Percentiles rank a stretch among this genome's conserved stretches.
Conservation (phyloP, 2,329 filamentous ascomycete genomes). For the Neurospora sp. region DNA sequence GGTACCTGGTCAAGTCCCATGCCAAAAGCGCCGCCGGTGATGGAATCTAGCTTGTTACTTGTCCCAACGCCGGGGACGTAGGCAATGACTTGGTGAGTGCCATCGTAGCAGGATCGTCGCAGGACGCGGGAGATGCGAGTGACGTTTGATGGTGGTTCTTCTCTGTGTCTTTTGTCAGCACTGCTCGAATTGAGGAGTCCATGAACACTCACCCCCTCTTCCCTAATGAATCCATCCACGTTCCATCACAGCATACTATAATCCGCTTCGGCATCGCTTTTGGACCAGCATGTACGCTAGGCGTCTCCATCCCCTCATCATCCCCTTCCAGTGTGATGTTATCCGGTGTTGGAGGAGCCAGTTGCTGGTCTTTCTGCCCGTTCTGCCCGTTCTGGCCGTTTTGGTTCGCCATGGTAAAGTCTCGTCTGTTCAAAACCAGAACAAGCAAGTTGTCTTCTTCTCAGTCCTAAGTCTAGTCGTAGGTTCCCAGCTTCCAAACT, state of each 20-base stretch:
- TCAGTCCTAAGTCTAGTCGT: too few species aligned
- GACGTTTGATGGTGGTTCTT: constrained; percentile 22
- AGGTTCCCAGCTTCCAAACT: neutral
- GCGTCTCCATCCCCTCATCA: neutral
- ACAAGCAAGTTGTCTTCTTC: neutral
- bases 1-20: constrained; percentile 21
- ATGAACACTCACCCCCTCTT: constrained; percentile 13
- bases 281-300: neutral
- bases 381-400: neutral
- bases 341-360: neutral
- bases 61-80: constrained; percentile 25
- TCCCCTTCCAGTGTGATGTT: neutral
- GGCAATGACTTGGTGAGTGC: constrained; percentile 22
- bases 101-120: constrained; percentile 17
- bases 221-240: constrained; percentile 25
- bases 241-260: constrained; percentile 25
- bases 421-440: neutral
- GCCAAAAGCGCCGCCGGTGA: constrained; percentile 24
- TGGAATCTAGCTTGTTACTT: constrained; percentile 18
- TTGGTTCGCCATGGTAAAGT: neutral
- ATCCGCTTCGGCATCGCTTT: constrained; percentile 18
- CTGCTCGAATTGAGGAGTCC: neutral
- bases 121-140: constrained; percentile 21
- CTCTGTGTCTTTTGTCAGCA: neutral
- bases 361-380: neutral